phyloP scores from a whole-genome alignment of 2,329 filamentous ascomycete genomes.

The Colletotrichum sp. region DNA sequence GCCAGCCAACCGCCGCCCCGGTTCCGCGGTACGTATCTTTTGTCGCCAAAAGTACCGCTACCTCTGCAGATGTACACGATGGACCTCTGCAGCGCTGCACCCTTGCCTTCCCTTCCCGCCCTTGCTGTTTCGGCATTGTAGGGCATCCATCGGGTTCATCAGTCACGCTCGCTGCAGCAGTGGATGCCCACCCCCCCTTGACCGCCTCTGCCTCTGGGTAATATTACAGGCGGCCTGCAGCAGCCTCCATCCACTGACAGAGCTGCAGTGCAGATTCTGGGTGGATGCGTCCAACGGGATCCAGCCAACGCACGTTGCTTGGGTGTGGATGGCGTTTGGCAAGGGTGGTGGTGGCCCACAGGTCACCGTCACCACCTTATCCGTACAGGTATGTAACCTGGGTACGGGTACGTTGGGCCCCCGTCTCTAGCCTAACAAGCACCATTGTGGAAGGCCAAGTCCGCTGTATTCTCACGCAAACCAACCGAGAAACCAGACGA shows the following conservation, averaged over 20 bases:
- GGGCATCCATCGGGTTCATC: slow-evolving; percentile 5
- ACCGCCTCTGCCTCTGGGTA: slow-evolving; percentile 11
- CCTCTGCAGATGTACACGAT: not conserved
- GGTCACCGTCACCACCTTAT: not conserved
- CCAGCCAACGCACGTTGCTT: slow-evolving; percentile 19
- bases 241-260: not conserved
- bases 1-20: not conserved
- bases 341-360: not conserved
- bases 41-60: not conserved
- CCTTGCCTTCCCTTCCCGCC: not conserved
- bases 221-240: slow-evolving; percentile 17
- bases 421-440: not conserved
- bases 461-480: not conserved
- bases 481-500: not conserved
- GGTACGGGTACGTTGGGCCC: not conserved
- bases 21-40: not conserved
- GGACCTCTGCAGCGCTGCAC: not conserved
- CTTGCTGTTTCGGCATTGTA: slow-evolving; percentile 13
- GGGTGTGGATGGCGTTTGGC: not conserved
- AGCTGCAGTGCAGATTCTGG: not conserved
- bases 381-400: too few relatives aligned
- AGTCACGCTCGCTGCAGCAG: not conserved
- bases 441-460: not conserved
- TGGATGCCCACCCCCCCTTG: not conserved
- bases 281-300: not conserved